Evolutionary conservation across 257 asterid species (phyloP).

Genomic region (Haberlea rhodopensis): DNA sequence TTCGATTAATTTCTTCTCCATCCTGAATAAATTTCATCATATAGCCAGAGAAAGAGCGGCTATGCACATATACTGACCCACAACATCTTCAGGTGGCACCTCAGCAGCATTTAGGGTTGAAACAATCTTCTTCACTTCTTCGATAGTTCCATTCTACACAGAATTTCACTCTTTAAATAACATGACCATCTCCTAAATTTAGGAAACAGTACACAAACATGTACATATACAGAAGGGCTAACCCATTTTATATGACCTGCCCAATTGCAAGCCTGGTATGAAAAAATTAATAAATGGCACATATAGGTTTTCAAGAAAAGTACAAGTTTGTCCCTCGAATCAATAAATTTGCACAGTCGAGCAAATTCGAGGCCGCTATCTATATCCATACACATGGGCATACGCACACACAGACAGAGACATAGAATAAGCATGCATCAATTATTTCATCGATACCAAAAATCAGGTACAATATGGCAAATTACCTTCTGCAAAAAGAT

Average conservation of each 20-base stretch:
- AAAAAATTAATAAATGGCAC: not conserved
- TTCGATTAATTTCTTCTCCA: too few species aligned
- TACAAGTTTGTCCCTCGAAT: not conserved
- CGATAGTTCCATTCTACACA: slow-evolving; percentile 35
- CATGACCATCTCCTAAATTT: not conserved
- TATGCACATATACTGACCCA: slow-evolving; percentile 24
- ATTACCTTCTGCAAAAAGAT: not conserved
- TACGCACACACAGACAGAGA: not conserved
- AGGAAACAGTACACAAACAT: not conserved
- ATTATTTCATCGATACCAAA: not conserved
- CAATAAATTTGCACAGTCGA: not conserved
- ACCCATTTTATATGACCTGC: not conserved
- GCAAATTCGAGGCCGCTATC: not conserved
- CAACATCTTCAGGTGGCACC: slow-evolving; percentile 46
- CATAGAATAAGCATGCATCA: too few species aligned
- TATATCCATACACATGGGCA: not conserved
- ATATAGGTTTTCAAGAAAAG: not conserved
- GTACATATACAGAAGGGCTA: not conserved
- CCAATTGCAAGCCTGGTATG: not conserved
- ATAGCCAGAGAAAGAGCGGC: not conserved
- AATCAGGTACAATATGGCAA: not conserved
- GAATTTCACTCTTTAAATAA: not conserved
- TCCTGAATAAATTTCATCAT: not conserved
- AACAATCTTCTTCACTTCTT: slow-evolving; percentile 40
- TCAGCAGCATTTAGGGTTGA: slow-evolving; percentile 39